Conservation (phyloP, 495 filamentous ascomycete species). For the Letharia columbiana region DNA sequence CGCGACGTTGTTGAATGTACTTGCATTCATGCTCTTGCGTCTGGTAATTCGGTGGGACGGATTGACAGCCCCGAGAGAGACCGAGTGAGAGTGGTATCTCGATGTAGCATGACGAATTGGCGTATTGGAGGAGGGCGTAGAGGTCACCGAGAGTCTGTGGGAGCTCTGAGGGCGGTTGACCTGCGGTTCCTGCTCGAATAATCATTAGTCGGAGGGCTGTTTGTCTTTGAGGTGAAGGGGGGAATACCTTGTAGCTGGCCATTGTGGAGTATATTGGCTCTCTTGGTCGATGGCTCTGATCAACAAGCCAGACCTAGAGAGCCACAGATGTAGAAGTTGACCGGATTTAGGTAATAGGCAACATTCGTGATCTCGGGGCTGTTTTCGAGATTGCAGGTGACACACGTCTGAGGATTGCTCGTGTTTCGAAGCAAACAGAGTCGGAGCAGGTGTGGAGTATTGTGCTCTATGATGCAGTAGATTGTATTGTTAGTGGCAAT, state of each 20-base stretch:
- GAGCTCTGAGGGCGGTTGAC: conserved; percentile 21
- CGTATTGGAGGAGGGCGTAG: conserved; percentile 19
- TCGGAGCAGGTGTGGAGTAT: neutral
- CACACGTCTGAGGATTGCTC: neutral
- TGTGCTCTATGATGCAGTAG: neutral
- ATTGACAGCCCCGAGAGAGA: conserved; percentile 72
- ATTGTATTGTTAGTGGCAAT: neutral
- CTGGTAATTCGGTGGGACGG: conserved; percentile 77
- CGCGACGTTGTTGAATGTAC: conserved; percentile 63
- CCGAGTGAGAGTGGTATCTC: conserved; percentile 74
- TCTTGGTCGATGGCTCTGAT: conserved; percentile 18
- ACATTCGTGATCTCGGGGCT: neutral
- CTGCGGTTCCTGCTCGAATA: conserved; percentile 21
- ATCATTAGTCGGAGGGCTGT: neutral
- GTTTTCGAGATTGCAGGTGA: conserved; percentile 6
- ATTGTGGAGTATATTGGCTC: conserved; percentile 18
- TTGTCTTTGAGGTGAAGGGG: neutral
- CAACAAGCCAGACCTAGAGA: conserved; percentile 23
- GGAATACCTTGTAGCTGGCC: conserved; percentile 21
- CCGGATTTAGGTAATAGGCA: neutral
- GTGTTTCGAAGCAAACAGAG: neutral
- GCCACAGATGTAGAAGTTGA: conserved; percentile 6
- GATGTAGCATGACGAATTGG: conserved; percentile 43
- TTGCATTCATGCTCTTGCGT: conserved; percentile 84
- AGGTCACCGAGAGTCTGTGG: conserved; percentile 23